Evolutionary conservation across 768 basidiomycete species (phyloP), one percentile per base, ranked within the genome.

Genomic region (Trichaptum fuscoviolaceum): DNA sequence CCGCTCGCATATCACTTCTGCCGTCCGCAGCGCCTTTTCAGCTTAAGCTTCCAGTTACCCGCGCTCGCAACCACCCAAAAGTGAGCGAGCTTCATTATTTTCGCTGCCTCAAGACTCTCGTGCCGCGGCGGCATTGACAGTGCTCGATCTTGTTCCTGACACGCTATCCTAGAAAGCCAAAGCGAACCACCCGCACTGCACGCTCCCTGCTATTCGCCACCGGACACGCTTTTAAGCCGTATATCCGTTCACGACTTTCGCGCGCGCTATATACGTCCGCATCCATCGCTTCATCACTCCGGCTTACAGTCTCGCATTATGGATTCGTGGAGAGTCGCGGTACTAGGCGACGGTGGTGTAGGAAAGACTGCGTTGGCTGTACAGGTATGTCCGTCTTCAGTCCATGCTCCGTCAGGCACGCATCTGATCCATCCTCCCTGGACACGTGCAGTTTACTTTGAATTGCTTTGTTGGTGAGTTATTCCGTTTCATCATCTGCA

Each of bases 351-450:
- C 80, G 95, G 95, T 79, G 95, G 95, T 80, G 95, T 98, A 62
- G 95, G 95, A 66, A 98, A 98, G 84, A 97, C 95, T 67, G 95
- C 95, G 52, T 79, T 98, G 73, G 95, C 95, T 70, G 95, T 97
- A 60, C 95, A 97, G 84, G 95, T 93, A 72, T 67, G 90, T 80
- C n/a, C 61, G 26, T 63, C 27, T 42, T 52, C 25, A 25, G 23
- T 64, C 58, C 36, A 36, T 64, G 27, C 66, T 25, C 59, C 65
- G 64, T 57, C 42, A 64, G 12, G 15, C 62, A 34, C 65, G 27
- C 24, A n/a, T 58, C 62, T 52, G 26, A 62, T 23, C 18, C 42
- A 26, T 65, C 63, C 63, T 24, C 30, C 30, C 60, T 61, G 42
- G n/a, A 26, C 67, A 69, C 64, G 10, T 42, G 65, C 70, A 97